A percentile compares a stretch with the other conserved stretches of the same genome.
Conservation (phyloP, 768 basidiomycete species). For the Cantharellus cinnabarinus region DNA sequence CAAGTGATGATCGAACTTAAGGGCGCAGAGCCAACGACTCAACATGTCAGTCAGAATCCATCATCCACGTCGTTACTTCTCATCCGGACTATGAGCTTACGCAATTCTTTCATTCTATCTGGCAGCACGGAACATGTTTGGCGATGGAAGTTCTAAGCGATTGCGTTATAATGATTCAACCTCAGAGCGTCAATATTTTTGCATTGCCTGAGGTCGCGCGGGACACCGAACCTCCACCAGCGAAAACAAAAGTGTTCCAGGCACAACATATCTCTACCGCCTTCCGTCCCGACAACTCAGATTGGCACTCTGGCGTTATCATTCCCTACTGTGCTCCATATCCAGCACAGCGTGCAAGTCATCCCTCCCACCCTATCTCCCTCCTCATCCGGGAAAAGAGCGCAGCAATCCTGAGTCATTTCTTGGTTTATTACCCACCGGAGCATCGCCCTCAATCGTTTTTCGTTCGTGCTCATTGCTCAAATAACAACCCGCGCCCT, state of each 20-base stretch:
- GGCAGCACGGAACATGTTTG: not conserved
- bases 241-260: not conserved
- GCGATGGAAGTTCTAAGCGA: not conserved
- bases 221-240: not conserved
- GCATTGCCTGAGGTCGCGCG: not conserved
- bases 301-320: not conserved
- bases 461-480: not conserved
- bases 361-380: not conserved
- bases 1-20: not conserved
- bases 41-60: not conserved
- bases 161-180: not conserved
- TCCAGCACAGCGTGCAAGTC: not conserved
- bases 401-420: not conserved
- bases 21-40: not conserved
- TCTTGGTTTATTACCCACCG: not conserved
- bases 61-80: not conserved
- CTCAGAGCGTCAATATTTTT: not conserved
- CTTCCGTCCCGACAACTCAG: not conserved
- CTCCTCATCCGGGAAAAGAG: not conserved
- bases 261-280: not conserved
- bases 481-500: not conserved
- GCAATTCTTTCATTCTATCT: not conserved
- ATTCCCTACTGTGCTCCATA: constrained; percentile 1
- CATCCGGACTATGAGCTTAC: not conserved
- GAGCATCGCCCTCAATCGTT: not conserved